These are phyloP conservation scores for Penicillium daleae DNA, from an alignment of 495 filamentous ascomycete genomes.

Conservation along the genomic window DNA sequence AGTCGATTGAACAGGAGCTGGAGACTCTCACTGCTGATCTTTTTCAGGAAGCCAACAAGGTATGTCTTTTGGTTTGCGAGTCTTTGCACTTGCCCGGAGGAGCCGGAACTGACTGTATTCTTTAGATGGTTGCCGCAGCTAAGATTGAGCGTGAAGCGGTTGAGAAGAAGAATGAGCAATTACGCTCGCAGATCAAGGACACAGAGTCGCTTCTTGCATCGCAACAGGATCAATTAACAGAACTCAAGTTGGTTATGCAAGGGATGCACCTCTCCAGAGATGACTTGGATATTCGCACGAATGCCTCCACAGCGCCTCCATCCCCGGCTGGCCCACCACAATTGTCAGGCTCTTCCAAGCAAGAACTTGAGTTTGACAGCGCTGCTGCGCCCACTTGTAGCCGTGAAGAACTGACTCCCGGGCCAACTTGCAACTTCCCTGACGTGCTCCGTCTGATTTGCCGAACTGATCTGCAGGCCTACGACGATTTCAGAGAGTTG, in stretches of 20 bases:
- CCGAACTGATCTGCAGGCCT: conserved; percentile 77
- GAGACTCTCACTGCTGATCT: conserved; percentile 86
- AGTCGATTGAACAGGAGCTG: conserved; percentile 77
- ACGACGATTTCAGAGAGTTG: conserved; percentile 82
- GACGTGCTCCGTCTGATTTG: conserved; percentile 82
- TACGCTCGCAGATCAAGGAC: conserved; percentile 77
- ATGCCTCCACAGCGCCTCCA: conserved; percentile 64
- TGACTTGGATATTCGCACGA: conserved; percentile 61
- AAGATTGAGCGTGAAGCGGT: conserved; percentile 74
- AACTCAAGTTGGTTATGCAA: conserved; percentile 92
- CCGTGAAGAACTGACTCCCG: conserved; percentile 66
- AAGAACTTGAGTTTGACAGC: conserved; percentile 27
- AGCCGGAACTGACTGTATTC: conserved; percentile 31
- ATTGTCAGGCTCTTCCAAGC: conserved; percentile 21
- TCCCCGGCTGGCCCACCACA: conserved; percentile 59
- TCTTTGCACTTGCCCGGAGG: conserved; percentile 4
- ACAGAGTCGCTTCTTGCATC: conserved; percentile 83
- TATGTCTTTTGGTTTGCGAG: conserved; percentile 31
- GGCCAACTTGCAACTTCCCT: conserved; percentile 82
- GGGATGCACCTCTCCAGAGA: conserved; percentile 76
- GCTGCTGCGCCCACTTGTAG: conserved; percentile 19
- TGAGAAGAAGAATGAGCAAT: conserved; percentile 77
- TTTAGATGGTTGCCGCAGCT: conserved; percentile 84
- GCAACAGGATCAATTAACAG: conserved; percentile 89
- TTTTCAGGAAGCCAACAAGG: conserved; percentile 93